Evolutionary conservation across 1,284 basidiomycete genomes (phyloP), one percentile per base, ranked within the genome.

Genomic region (Lentinula novae-zelandiae): DNA sequence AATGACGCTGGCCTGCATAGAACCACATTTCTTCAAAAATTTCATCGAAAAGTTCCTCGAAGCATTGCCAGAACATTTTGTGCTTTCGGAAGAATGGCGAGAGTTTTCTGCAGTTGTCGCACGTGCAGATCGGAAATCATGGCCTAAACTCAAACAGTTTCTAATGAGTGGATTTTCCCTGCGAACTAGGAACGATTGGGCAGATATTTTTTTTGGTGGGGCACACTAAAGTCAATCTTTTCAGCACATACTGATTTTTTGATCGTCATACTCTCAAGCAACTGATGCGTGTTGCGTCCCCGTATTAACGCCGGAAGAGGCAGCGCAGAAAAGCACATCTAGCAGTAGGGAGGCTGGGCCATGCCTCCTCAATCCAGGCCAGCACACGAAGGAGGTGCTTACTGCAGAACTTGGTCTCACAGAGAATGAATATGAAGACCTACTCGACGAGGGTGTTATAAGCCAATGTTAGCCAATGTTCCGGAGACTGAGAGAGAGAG

Each of bases 271-370:
- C 7, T 12, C 7, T 38, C 20, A 38, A 85, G 89, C 81, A 38
- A 87, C 84, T 7, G 92, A 94, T 64, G 86, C 90, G 9, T 94
- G 92, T 70, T 81, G 80, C 4, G 77, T 90, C 5, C 90, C 92
- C 0, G 89, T 94, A n/a, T 77, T 93, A 17, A 79, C 81, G 2
- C 80, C 85, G 0, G 65, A 72, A 31, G 89, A 91, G 76, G 87
- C 86, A 5, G 78, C 75, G 5, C 70, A 68, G 31, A 69, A 80
- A 10, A 34, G 34, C 51, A 17, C 17, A 9, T 38, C 17, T 9
- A 15, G 12, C 72, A 36, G 34, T 36, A 22, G n/a, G 4, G 51
- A 42, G 48, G 39, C 57, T 63, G 13, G 59, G 31, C 9, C 49
- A 31, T 42, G 48, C 68, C 27, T 72, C 13, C 66, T 87, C 17